Base-by-base conservation (phyloP, 2,329 filamentous ascomycete genomes). In the Lasiodiplodia sp. region DNA sequence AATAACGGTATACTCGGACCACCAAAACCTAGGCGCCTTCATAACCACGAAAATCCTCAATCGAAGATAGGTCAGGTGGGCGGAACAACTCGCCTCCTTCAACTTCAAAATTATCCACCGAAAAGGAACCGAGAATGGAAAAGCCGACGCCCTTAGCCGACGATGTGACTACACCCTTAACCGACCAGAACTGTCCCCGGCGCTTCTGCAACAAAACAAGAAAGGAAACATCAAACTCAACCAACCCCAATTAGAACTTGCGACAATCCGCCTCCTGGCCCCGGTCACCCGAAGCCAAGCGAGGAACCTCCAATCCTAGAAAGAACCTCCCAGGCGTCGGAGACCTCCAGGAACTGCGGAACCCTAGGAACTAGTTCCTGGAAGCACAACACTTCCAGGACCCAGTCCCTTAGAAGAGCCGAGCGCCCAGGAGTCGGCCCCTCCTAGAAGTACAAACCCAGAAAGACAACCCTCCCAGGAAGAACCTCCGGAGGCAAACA, bases 11-110 rank as follows among this genome's bases (percentile, higher is more conserved):
- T 65, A 73, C 37, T 73, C 71, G 1, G 71, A 79, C 67, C 69
- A 80, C 65, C 68, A 72, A 51, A 76, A 74, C 58, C 72, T 79
- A 2, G 63, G 74, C 58, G 74, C 74, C 65, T 79, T 79, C 64
- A 76, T 49, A 49, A 25, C 25, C 25, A 25, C 25, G 3, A 25
- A 25, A 3, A 25, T 25, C 25, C 25, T 25, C 3, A 25, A 25
- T 25, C 25, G 25, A 25, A 25, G 25, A 25, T 3, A 25, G 25
- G 25, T 25, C 3, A 25, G 25, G 3, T 25, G 25, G 25, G 25
- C 25, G 25, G 25, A 25, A 25, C 3, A 25, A 25, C 25, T 25
- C 3, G 25, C 25, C 25, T 25, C 25, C 25, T 25, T 25, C 3
- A 25, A 25, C 25, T 25, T 25, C 3, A 25, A 25, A 3, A 25